phyloP scores from a whole-genome alignment of 2,329 filamentous ascomycete species.

The Neonectria ditissima region DNA sequence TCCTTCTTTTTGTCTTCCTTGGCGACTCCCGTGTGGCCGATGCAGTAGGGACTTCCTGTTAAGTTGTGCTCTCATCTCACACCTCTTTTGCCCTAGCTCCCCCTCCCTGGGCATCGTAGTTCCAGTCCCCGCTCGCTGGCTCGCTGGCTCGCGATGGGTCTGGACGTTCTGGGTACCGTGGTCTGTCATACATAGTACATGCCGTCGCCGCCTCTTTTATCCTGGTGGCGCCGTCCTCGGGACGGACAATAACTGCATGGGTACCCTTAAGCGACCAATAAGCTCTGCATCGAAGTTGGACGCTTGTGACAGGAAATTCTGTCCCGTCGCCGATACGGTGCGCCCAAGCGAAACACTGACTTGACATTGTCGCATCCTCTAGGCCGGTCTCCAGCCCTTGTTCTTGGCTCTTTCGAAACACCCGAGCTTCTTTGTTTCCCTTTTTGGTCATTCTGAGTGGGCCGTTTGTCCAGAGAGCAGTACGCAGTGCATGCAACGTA shows the following conservation, averaged over 20 bases:
- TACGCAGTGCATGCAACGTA: neutral
- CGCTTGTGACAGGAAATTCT: slow-evolving; percentile 28
- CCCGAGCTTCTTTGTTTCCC: slow-evolving; percentile 6
- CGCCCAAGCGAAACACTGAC: slow-evolving; percentile 13
- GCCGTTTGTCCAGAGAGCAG: neutral
- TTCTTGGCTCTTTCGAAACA: slow-evolving; percentile 9
- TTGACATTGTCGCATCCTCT: slow-evolving; percentile 1
- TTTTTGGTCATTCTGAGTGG: slow-evolving; percentile 11
- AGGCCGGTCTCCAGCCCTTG: slow-evolving; percentile 1
- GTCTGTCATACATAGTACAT: slow-evolving; percentile 24
- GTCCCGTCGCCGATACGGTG: slow-evolving; percentile 11
- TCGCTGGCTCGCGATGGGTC: slow-evolving; percentile 36
- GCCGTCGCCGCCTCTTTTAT: slow-evolving; percentile 24
- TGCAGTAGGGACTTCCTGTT: slow-evolving; percentile 34
- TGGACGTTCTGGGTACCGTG: slow-evolving; percentile 21
- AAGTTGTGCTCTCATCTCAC: slow-evolving; percentile 35
- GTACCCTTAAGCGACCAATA: slow-evolving; percentile 26
- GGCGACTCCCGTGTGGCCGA: slow-evolving; percentile 35
- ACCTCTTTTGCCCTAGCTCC: slow-evolving; percentile 29
- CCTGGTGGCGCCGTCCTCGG: slow-evolving; percentile 29
- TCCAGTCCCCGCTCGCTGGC: too few species aligned
- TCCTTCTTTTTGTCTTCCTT: slow-evolving; percentile 47
- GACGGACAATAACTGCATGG: slow-evolving; percentile 27
- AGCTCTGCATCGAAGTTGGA: slow-evolving; percentile 22
- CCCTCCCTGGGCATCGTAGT: slow-evolving; percentile 16